phyloP scores from a whole-genome alignment of 2,329 filamentous ascomycete species.

The Phoma sp. region DNA sequence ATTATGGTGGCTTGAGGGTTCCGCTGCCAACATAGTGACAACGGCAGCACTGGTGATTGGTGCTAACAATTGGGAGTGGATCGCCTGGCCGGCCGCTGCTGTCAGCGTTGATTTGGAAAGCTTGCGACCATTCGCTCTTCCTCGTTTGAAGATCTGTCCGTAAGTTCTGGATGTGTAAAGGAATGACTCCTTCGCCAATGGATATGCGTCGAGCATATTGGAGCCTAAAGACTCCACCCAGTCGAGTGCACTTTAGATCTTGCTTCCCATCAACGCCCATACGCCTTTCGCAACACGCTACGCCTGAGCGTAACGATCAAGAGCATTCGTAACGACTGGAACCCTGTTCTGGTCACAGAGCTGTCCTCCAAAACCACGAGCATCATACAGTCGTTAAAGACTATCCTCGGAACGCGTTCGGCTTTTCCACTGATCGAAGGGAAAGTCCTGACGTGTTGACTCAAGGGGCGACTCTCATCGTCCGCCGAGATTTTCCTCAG shows the following conservation, averaged over 20 bases:
- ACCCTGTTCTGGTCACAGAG: too few relatives aligned
- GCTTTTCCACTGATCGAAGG: neutral
- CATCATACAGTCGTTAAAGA: neutral
- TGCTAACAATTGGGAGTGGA: constrained; percentile 29
- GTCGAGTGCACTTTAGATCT: neutral
- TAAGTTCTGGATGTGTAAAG: neutral
- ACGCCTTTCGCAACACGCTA: neutral
- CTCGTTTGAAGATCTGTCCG: neutral
- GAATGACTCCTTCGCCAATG: neutral
- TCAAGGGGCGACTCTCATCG: neutral
- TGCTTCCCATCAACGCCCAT: neutral
- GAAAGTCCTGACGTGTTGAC: neutral
- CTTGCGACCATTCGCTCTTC: constrained; percentile 8
- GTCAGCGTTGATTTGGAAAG: constrained; percentile 26
- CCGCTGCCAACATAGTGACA: constrained; percentile 25
- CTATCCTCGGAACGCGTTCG: neutral
- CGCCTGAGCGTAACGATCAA: neutral
- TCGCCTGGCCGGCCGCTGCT: constrained; percentile 31
- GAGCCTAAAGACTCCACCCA: neutral
- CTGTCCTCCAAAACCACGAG: neutral
- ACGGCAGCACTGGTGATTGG: constrained; percentile 34
- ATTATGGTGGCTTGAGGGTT: constrained; percentile 31
- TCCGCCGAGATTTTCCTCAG: neutral
- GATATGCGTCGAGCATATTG: neutral
- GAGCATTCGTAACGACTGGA: neutral